Base-by-base conservation (phyloP, 1,139 yeast species). In the Pneumocystis oryctolagi region DNA sequence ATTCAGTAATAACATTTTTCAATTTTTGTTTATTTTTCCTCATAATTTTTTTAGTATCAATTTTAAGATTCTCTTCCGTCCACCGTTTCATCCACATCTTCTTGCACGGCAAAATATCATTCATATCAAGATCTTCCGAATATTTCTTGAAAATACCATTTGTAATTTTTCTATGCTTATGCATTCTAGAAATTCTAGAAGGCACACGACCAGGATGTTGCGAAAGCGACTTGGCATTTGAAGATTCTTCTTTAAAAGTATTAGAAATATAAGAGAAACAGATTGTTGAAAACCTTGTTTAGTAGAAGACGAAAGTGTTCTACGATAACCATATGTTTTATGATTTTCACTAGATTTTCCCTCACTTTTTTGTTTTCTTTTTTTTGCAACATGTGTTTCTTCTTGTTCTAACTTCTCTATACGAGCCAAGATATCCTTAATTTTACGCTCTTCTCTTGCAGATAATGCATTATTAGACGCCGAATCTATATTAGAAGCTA, bases 371-470 rank as follows among this genome's bases (percentile, higher is more conserved):
- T 30, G 47, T 25, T 39, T 39, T 9, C 39, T 58, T 30, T 58
- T 39, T 39, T 58, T 58, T 25, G 34, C 9, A 28, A 37, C 31
- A 30, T 25, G 60, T 25, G 47, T 39, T 9, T 39, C 60, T 37
- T 58, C 47, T 30, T 39, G 40, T 14, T 59, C 61, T 25, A 34
- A 59, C 20, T 59, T 47, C 30, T 63, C 63, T 32, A 63, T 53
- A 28, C 65, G 63, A 1, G 62, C 64, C 14, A 63, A 60, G 55
- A 61, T 53, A 20, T 60, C 63, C 56, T 56, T 40, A 18, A 64
- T 62, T 37, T 64, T 64, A 5, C 66, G 66, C 42, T 64, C 66
- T 53, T 64, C 66, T 16, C 66, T 62, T 14, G 63, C 53, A n/a
- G 55, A 47, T 6, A 47, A 25, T 47, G 16, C 31, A 25, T 20